Evolutionary conservation across 2,329 filamentous ascomycete genomes (phyloP), one percentile per base, ranked within the genome.

Genomic region (Diplodia scrobiculata): DNA sequence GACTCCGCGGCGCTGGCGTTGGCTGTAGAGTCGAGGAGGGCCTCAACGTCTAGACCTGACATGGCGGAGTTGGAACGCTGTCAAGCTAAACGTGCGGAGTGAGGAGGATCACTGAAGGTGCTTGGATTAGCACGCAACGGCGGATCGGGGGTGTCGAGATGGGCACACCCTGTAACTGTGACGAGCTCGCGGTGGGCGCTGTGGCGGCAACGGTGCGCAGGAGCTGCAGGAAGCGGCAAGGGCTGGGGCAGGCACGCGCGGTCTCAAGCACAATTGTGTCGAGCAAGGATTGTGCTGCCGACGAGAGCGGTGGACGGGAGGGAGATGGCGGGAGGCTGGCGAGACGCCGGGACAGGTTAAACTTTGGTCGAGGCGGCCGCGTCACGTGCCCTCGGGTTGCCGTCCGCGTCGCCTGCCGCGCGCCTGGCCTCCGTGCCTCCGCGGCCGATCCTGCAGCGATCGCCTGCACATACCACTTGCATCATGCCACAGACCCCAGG

Each of bases 11-110:
- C 71, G 53, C 72, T 70, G 54, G 84, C 83, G 76, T 87, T 88
- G 63, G 91, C 91, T 69, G 91, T 91, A 62, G 90, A 91, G 79
- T 97, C 92, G 72, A 97, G 87, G 70, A 97, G 86, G 71, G 92
- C 91, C 83, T 97, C 93, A 73, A 97, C 91, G 76, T 96, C 92
- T 71, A 89, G 82, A 77, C 84, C 84, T 54, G 87, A 87, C 87
- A 89, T 89, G 72, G 72, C 81, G 79, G 73, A 67, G 71, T 66
- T 65, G 50, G 63, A 63, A 66, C 38, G 63, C 45, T 66, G 62
- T 67, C 65, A 63, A 58, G 64, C 58, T 48, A 53, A 59, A 65
- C 47, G 29, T 65, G 59, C 53, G 41, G 59, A 60, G 47, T 63
- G 60, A 65, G 63, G 60, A 65, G 34, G 45, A 32, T 68, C 67